Conservation (phyloP, 805 yeast genomes). For the Wickerhamomyces alni region DNA sequence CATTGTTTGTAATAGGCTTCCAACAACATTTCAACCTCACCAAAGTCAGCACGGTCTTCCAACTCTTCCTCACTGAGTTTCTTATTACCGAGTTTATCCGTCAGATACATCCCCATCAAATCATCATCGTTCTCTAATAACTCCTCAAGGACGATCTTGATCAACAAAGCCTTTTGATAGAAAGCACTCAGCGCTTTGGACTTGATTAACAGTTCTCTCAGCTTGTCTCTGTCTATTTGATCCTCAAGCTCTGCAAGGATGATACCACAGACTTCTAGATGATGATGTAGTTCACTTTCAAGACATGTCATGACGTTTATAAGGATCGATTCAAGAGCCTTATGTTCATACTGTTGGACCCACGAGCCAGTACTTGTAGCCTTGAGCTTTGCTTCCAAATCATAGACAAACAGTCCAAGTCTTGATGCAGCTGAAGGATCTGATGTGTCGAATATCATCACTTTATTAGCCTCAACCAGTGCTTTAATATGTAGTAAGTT, state of each 20-base stretch:
- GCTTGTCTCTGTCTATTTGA: constrained; percentile 68
- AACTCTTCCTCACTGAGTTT: constrained; percentile 3
- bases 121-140: constrained; percentile 84
- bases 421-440: constrained; percentile 54
- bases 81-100: constrained; percentile 30
- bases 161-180: constrained; percentile 68
- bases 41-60: constrained; percentile 34
- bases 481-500: constrained; percentile 88
- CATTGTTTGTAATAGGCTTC: constrained; percentile 89
- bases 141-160: constrained; percentile 79
- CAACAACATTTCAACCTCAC: constrained; percentile 79
- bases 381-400: constrained; percentile 68
- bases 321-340: constrained; percentile 76
- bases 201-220: constrained; percentile 66
- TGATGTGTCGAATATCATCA: constrained; percentile 72
- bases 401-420: constrained; percentile 77
- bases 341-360: constrained; percentile 64
- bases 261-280: constrained; percentile 50
- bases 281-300: constrained; percentile 67
- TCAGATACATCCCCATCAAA: constrained; percentile 70
- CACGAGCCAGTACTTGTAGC: constrained; percentile 25
- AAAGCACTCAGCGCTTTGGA: constrained; percentile 68
- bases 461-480: constrained; percentile 70
- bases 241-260: constrained; percentile 70
- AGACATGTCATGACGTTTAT: constrained; percentile 74